Percentiles rank a stretch among this genome's conserved stretches.
These are phyloP conservation scores for Colletotrichum sp. DNA, from an alignment of 2,329 filamentous ascomycete species.

Conservation along the genomic window DNA sequence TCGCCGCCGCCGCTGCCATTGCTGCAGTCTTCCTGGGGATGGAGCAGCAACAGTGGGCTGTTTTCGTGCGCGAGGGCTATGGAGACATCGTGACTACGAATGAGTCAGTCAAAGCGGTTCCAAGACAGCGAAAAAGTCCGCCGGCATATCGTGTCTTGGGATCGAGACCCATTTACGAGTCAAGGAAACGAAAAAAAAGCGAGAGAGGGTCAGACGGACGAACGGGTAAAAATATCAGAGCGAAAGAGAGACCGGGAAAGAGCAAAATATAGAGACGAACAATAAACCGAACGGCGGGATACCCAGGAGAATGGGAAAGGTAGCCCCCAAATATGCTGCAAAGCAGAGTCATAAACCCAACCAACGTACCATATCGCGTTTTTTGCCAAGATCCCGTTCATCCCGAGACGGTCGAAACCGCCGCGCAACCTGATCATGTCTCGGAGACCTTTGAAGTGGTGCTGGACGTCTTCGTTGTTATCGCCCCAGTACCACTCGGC, in stretches of 20 bases:
- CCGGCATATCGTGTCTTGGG: constrained; percentile 6
- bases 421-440: constrained; percentile 54
- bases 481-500: constrained; percentile 62
- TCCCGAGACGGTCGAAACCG: constrained; percentile 48
- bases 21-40: neutral
- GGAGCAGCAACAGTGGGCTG: constrained; percentile 41
- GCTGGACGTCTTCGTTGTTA: constrained; percentile 42
- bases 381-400: constrained; percentile 53
- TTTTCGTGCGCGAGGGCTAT: constrained; percentile 55
- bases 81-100: constrained; percentile 47
- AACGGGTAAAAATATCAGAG: constrained; percentile 9
- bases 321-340: neutral
- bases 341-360: neutral
- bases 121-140: neutral
- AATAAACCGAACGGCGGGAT: constrained; percentile 46
- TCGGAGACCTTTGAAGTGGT: constrained; percentile 51
- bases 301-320: neutral
- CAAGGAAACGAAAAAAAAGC: neutral
- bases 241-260: neutral
- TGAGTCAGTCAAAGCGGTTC: constrained; percentile 8
- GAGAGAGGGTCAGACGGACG: constrained; percentile 3
- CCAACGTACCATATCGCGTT: constrained; percentile 51
- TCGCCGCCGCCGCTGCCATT: neutral
- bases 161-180: constrained; percentile 15
- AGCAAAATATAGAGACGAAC: constrained; percentile 21